Base-by-base conservation (phyloP, 495 filamentous ascomycete species). In the Hyaloscypha finlandica region DNA sequence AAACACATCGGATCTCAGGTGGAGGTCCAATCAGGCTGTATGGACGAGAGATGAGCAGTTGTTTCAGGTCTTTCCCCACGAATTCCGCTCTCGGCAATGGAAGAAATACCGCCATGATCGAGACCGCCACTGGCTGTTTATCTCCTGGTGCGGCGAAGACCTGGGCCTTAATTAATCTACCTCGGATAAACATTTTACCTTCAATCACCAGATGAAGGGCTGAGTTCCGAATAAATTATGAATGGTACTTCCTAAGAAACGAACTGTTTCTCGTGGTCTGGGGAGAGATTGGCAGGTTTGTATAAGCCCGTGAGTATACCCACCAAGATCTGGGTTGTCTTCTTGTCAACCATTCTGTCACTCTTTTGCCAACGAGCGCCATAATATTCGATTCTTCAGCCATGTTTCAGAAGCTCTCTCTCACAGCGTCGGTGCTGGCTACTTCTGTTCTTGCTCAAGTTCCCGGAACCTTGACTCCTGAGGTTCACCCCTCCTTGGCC, bases 401-500 rank as follows among this genome's bases (percentile, higher is more conserved):
- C 4, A 63, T 63, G 61, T 54, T 45, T 1, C 16, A 2, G 16
- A 63, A 35, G 12, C 52, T 63, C n/a, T 32, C 5, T 54, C 42
- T 67, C 32, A 25, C 58, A 20, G 52, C 53, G 4, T 59, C 70
- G n/a, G 54, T 76, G 37, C 16, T 69, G 35, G 39, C 63, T 39
- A 25, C 65, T 8, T 63, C 59, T 42, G 70, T 63, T 39, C 25
- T 59, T 11, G 71, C 65, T 42, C 76, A 78, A 54, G 35, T 66
- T 14, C 61, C 71, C 32, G 75, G 76, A 33, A 72, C 70, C 19
- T 29, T 59, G 19, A 70, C 64, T 6, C 48, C 75, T 2, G 84
- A 86, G 66, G 76, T 70, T 5, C 84, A 86, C 54, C 84, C 84
- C 5, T 71, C 71, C 20, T 64, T 86, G 66, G 78, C 73, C 64